Evolutionary conservation across 177 flowering plant genomes (phyloP), one percentile per base, ranked within the genome.

Genomic region (Vitis hybrid): DNA sequence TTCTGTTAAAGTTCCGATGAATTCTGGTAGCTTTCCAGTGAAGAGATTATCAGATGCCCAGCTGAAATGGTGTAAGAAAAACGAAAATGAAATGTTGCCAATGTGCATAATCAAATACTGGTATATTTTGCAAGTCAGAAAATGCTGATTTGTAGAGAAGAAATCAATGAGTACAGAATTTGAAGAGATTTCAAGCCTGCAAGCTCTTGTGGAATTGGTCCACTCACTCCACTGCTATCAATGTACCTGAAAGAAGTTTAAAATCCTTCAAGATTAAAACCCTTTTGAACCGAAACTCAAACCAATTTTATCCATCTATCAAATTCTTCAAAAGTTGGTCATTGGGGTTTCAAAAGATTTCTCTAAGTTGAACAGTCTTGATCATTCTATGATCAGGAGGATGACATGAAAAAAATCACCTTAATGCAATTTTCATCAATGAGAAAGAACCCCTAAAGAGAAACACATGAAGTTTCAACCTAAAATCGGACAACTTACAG

Each of bases 1-100:
- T 51, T 80, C 76, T 17, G 67, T 71, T 14, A 81, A 52, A 21
- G 81, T 80, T 57, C 86, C 86, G 18, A 83, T 50, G 52, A 78
- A 83, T 50, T 78, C 84, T 8, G 88, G 86, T 51, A 85, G 60
- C 75, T 80, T 82, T 68, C 88, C 86, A 56, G 84, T 77, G 17
- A 85, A 83, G 63, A 40, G 77, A 71, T 85, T 85, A 75, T 85
- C 89, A 55, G 87, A 85, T 67, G 87, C 85, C 85, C 89, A 85
- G 5, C 87, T 85, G 81, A 52, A 58, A 79, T 63, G 10, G 52
- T 45, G 17, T 8, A 60, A 32, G 23, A 52, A 56, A 61, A 32
- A 56, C 14, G 40, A 18, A 15, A 21, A 12, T 17, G 48, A 45
- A 10, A 21, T 59, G 32, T 68, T 0, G 51, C 30, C 34, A 13